A percentile compares a stretch with the other conserved stretches of the same genome.
Conservation (phyloP, 2,329 filamentous ascomycete species). For the Verticillium nonalfalfae region DNA sequence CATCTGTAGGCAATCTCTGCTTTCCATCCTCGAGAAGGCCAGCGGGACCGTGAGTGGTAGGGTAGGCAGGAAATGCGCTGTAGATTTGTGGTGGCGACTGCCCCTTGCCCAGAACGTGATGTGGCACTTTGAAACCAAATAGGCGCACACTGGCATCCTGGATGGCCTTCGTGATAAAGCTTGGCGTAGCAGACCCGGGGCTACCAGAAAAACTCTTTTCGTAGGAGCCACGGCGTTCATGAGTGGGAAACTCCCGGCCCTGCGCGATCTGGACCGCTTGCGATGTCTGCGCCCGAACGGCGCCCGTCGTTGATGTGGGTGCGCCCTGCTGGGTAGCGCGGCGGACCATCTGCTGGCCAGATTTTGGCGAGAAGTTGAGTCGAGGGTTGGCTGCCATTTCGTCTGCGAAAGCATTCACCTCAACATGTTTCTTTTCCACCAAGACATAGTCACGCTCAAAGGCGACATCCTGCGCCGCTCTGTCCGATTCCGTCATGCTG, state of each 20-base stretch:
- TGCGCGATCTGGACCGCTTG: constrained; percentile 69
- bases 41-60: constrained; percentile 52
- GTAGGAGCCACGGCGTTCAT: constrained; percentile 73
- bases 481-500: constrained; percentile 54
- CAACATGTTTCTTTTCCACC: constrained; percentile 89
- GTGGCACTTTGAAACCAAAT: constrained; percentile 65
- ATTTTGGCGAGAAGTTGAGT: constrained; percentile 45
- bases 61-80: constrained; percentile 79
- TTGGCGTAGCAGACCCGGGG: constrained; percentile 63
- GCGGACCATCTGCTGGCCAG: constrained; percentile 57
- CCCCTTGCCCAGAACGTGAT: constrained; percentile 54
- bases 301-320: constrained; percentile 62
- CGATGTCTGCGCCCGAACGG: constrained; percentile 59
- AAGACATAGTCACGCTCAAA: constrained; percentile 94
- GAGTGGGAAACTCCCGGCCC: constrained; percentile 58
- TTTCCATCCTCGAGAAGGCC: constrained; percentile 65
- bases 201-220: constrained; percentile 68
- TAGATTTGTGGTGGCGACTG: constrained; percentile 70
- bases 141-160: constrained; percentile 80
- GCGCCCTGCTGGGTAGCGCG: constrained; percentile 73
- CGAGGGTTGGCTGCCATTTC: constrained; percentile 82
- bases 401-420: constrained; percentile 95
- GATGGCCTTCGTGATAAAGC: constrained; percentile 89
- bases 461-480: constrained; percentile 77
- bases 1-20: constrained; percentile 57